These are phyloP conservation scores for Monilinia aucupariae DNA, from an alignment of 2,329 filamentous ascomycete genomes.

Conservation along the genomic window DNA sequence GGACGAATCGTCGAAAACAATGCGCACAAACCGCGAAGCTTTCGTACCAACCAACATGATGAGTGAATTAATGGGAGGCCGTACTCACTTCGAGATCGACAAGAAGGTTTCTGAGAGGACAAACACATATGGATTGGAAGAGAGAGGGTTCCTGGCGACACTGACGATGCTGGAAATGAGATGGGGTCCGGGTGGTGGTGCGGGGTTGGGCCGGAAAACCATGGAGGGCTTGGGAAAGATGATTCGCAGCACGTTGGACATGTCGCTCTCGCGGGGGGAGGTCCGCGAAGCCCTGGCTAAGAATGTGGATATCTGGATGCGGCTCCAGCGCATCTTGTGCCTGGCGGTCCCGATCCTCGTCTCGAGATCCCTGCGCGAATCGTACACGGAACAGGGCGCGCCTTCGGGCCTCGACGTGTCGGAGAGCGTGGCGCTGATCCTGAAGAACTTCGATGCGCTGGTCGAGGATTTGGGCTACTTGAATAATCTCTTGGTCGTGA, in stretches of 20 bases:
- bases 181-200: slow-evolving; percentile 57
- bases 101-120: slow-evolving; percentile 23
- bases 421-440: slow-evolving; percentile 57
- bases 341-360: slow-evolving; percentile 57
- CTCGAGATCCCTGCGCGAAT: slow-evolving; percentile 52
- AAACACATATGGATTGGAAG: slow-evolving; percentile 51
- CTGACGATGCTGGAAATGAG: slow-evolving; percentile 47
- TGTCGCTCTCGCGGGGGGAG: slow-evolving; percentile 54
- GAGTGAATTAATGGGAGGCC: slow-evolving; percentile 14
- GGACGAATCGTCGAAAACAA: slow-evolving; percentile 32
- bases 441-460: slow-evolving; percentile 55
- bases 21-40: slow-evolving; percentile 32
- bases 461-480: slow-evolving; percentile 58
- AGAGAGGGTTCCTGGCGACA: slow-evolving; percentile 55
- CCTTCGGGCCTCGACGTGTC: slow-evolving; percentile 53
- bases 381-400: slow-evolving; percentile 48
- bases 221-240: slow-evolving; percentile 51
- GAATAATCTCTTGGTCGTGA: slow-evolving; percentile 63
- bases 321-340: slow-evolving; percentile 56
- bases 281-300: slow-evolving; percentile 55
- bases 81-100: slow-evolving; percentile 15
- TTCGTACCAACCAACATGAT: slow-evolving; percentile 20
- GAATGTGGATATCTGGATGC: slow-evolving; percentile 62
- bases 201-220: slow-evolving; percentile 49
- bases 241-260: slow-evolving; percentile 56